Evolutionary conservation across 768 basidiomycete species (phyloP), one percentile per base, ranked within the genome.

Genomic region (Mycena polygramma): DNA sequence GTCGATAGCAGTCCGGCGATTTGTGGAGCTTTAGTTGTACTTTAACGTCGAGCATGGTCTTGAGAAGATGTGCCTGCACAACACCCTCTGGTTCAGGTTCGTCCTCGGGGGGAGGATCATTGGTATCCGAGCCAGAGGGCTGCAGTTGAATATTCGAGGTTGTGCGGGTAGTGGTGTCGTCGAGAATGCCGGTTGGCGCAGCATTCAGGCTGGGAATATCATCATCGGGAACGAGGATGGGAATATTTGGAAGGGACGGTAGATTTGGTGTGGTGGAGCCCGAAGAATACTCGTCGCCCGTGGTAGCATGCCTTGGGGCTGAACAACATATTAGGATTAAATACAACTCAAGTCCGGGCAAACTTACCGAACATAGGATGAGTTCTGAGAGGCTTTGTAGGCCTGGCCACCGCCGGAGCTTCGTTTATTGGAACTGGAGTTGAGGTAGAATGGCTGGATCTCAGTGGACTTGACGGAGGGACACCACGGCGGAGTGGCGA

Each of bases 1-100:
- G n/a, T 19, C 26, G 37, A 36, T 63, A 63, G 41, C 63, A 63
- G 20, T 55, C 53, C 22, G 63, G 63, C 4, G 45, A 46, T 4
- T 17, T 17, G 45, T 17, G 45, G 11, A 20, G 19, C 11, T 11
- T 9, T 5, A 46, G 45, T 17, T 46, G 45, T 46, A 14, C 19
- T 30, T 39, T n/a, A 26, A 60, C 20, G 19, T 43, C 58, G 43
- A 15, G 20, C 26, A 26, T 19, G 19, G 19, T 60, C 2, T 37
- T 10, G 41, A 45, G 39, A 45, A 60, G 41, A 22, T 60, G 46
- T 22, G 17, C 3, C n/a, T 60, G 10, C 5, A 60, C 45, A 60
- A 60, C 20, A 14, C 58, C 58, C 19, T 19, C 58, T 9, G 58
- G 58, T 3, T 22, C 41, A 7, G 58, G 59, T 36, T 46, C 45